Conservation (phyloP, 2,329 filamentous ascomycete genomes). For the Nothophaeocryptopus gaeumannii region DNA sequence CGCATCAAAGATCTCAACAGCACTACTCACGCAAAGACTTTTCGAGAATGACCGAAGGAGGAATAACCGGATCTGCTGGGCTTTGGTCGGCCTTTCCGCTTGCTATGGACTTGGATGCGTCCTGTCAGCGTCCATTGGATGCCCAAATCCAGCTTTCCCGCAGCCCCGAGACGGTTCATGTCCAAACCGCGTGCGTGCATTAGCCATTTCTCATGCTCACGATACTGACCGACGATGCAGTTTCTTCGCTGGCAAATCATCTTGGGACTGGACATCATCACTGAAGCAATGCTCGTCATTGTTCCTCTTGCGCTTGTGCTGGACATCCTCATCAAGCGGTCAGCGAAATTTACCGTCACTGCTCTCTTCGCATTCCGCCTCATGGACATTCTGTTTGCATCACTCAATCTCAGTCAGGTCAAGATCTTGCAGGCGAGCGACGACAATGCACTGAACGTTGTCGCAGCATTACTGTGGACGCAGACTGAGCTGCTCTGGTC, state of each 20-base stretch:
- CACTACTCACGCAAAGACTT: constrained; percentile 18
- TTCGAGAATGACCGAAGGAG: constrained; percentile 20
- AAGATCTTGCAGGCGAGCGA: background rate
- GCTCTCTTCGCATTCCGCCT: constrained; percentile 20
- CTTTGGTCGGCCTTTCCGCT: constrained; percentile 8
- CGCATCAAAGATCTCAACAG: constrained; percentile 22
- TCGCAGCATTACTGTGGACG: constrained; percentile 17
- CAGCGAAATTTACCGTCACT: constrained; percentile 20
- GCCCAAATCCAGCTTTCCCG: constrained; percentile 7
- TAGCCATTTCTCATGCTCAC: background rate
- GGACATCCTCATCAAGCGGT: constrained; percentile 19
- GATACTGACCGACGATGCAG: constrained; percentile 7
- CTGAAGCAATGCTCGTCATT: constrained; percentile 17
- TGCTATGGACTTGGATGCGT: constrained; percentile 14
- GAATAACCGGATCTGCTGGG: constrained; percentile 15
- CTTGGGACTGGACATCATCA: constrained; percentile 16
- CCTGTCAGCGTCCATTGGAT: constrained; percentile 9
- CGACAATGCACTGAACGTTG: constrained; percentile 9
- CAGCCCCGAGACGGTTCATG: constrained; percentile 4
- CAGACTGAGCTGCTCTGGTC: constrained; percentile 21
- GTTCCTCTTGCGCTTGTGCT: constrained; percentile 19
- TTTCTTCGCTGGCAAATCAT: constrained; percentile 19
- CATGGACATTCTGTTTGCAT: constrained; percentile 18
- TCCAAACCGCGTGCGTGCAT: constrained; percentile 10
- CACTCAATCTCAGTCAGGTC: constrained; percentile 17